Evolutionary conservation across 2,329 filamentous ascomycete genomes (phyloP).

Genomic region (Apiospora aurea): DNA sequence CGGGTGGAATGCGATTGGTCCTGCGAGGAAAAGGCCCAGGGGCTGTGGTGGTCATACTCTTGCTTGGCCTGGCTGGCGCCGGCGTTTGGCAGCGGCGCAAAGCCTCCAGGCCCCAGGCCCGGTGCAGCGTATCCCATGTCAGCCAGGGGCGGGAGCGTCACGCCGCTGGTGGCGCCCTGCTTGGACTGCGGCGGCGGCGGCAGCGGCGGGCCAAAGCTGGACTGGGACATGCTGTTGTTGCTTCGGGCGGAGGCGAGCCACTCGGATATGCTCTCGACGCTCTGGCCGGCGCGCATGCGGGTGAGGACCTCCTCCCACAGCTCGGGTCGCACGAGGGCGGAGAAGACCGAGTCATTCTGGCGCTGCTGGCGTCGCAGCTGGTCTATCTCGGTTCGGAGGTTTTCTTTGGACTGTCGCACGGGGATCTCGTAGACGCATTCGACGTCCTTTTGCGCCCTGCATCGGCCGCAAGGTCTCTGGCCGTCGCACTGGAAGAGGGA

Average conservation of each 20-base stretch:
- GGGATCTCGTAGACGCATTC: conserved; percentile 69
- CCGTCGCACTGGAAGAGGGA: conserved; percentile 63
- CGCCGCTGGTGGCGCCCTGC: conserved; percentile 30
- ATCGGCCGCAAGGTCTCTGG: conserved; percentile 61
- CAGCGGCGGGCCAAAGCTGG: conserved; percentile 36
- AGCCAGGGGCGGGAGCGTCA: conserved; percentile 39
- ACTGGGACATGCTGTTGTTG: neutral
- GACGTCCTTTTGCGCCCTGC: conserved; percentile 59
- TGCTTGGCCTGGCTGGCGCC: conserved; percentile 40
- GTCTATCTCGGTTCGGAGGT: conserved; percentile 66
- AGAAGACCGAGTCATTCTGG: conserved; percentile 61
- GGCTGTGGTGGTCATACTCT: conserved; percentile 53
- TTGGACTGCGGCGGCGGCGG: conserved; percentile 20
- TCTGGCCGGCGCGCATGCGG: conserved; percentile 60
- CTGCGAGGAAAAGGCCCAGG: conserved; percentile 56
- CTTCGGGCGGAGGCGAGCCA: conserved; percentile 49
- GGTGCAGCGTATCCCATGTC: conserved; percentile 30
- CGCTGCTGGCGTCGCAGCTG: conserved; percentile 60
- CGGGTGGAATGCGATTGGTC: conserved; percentile 55
- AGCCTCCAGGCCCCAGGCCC: conserved; percentile 33
- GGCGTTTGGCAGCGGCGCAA: conserved; percentile 43
- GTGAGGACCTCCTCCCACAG: conserved; percentile 62
- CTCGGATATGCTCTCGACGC: conserved; percentile 62
- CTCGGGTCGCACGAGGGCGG: conserved; percentile 59
- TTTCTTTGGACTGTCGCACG: conserved; percentile 69